Evolutionary conservation across 2,329 filamentous ascomycete genomes (phyloP).

Genomic region (Colletotrichum lupini): DNA sequence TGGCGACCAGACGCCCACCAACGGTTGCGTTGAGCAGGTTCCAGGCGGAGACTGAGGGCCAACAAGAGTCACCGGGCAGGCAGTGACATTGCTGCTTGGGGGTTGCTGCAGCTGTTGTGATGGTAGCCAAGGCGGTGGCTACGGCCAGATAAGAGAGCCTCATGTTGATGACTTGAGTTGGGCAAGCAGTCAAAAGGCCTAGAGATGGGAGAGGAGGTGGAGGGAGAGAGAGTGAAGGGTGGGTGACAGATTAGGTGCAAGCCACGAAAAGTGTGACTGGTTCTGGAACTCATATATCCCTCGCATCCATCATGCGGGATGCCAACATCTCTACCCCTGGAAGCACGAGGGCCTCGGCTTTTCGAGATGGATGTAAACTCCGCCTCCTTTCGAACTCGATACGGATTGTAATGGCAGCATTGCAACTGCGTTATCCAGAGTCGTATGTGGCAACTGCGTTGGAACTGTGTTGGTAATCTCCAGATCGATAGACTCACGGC

Average conservation of each 20-base stretch:
- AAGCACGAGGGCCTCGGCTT: neutral
- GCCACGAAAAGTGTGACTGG: slow-evolving; percentile 4
- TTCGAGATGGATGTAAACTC: neutral
- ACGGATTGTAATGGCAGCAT: neutral
- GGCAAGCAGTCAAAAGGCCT: slow-evolving; percentile 18
- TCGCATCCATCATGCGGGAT: slow-evolving; percentile 5
- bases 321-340: neutral
- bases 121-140: slow-evolving; percentile 35
- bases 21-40: slow-evolving; percentile 61
- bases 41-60: slow-evolving; percentile 63
- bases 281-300: slow-evolving; percentile 26
- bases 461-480: neutral
- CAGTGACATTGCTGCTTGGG: slow-evolving; percentile 50
- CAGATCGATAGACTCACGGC: slow-evolving; percentile 16
- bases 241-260: slow-evolving; percentile 6
- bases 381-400: neutral
- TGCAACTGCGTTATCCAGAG: neutral
- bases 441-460: neutral
- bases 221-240: neutral
- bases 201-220: neutral
- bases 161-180: slow-evolving; percentile 32
- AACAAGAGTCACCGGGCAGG: slow-evolving; percentile 63
- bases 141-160: slow-evolving; percentile 30
- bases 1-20: slow-evolving; percentile 61
- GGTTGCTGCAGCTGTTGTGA: slow-evolving; percentile 17